Evolutionary conservation across 2,329 filamentous ascomycete genomes (phyloP).

Genomic region (Hypocreales sp.): DNA sequence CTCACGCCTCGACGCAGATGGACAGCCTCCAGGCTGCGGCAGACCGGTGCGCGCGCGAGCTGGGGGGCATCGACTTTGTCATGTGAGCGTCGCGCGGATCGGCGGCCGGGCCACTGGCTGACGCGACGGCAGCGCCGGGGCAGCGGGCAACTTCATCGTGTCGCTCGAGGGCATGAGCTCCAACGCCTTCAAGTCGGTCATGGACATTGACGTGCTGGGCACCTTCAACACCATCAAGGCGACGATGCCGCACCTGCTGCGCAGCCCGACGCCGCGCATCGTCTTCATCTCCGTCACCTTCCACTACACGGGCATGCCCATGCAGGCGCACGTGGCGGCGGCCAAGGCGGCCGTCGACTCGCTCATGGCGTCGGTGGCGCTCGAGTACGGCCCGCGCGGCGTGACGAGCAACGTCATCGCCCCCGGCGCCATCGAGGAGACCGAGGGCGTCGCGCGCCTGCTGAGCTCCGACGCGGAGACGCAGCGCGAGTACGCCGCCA

Average conservation of each 20-base stretch:
- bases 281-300: conserved; percentile 83
- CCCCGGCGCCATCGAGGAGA: conserved; percentile 72
- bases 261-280: conserved; percentile 66
- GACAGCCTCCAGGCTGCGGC: conserved; percentile 44
- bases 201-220: conserved; percentile 90
- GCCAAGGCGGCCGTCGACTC: conserved; percentile 88
- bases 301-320: conserved; percentile 72
- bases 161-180: conserved; percentile 66
- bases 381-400: conserved; percentile 83
- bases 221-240: conserved; percentile 94
- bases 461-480: conserved; percentile 22
- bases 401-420: conserved; percentile 80
- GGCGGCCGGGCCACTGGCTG: not conserved
- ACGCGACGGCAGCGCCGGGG: conserved; percentile 51
- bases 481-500: conserved; percentile 17
- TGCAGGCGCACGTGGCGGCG: conserved; percentile 81
- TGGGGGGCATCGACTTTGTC: conserved; percentile 82
- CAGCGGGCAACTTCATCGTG: conserved; percentile 89
- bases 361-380: conserved; percentile 59
- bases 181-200: conserved; percentile 89
- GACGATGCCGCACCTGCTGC: conserved; percentile 64
- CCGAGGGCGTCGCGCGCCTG: conserved; percentile 62
- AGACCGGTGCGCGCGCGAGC: conserved; percentile 62
- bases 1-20: no score
- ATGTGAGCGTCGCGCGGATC: conserved; percentile 44